Evolutionary conservation across 176 grass and related monocot species (phyloP), one percentile per base, ranked within the genome.

Genomic region (Triticum aestivum): DNA sequence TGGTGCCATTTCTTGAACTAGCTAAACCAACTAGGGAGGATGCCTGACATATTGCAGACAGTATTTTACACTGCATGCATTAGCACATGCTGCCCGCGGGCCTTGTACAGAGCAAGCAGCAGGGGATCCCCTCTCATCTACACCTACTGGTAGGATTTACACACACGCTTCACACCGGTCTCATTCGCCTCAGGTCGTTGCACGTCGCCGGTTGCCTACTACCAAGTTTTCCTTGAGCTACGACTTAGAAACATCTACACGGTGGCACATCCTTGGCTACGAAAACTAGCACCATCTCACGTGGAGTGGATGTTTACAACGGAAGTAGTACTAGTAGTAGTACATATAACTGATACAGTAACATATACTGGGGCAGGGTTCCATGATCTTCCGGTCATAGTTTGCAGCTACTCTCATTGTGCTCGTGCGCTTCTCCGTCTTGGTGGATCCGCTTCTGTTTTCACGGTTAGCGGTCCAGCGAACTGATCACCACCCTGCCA

Each of bases 401-500:
- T 12, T 59, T 73, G 18, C 61, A 15, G 66, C 4, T 45, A 59
- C 30, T 67, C 73, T 83, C 39, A 5, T 73, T 78, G 54, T 39
- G 37, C 51, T 7, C 21, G 21, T 41, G 34, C 30, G 13, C 58
- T 29, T 11, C 14, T 12, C 9, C 10, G 69, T 17, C 65, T 72
- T 64, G 21, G 23, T 12, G 61, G 73, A 35, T 58, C 89, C 30
- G 34, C 39, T 70, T 93, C 51, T 7, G 18, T 2, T 17, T 54
- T 18, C 6, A 17, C 65, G 77, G 72, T 1, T 75, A 75, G 42
- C 77, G 88, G 89, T 94, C 92, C 59, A 94, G 79, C 11, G 94
- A 97, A 11, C 94, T 92, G 74, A 97, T 97, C 61, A 94, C 95
- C 73, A 98, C 80, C 91, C 95, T 98, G 91, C 73, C 34, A 70